Base-by-base conservation (phyloP, 1,284 basidiomycete genomes). In the Neotropicomus parvogracilis region DNA sequence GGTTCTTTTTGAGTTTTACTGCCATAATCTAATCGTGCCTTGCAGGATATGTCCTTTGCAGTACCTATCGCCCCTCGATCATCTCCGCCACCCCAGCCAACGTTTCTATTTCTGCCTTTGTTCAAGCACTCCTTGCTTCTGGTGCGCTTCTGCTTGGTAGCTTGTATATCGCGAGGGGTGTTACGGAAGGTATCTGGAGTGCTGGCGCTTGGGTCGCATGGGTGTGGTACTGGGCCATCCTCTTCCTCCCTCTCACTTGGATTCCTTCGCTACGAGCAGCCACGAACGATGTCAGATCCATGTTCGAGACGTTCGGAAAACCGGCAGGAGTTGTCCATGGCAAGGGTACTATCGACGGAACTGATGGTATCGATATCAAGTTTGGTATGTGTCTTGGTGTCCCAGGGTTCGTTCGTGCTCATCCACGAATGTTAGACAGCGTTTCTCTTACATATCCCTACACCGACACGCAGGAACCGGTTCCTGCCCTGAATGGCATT, bases 361-460 rank as follows among this genome's bases (percentile, higher is more conserved):
- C 91, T n/a, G 71, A 79, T 24, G 72, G 83, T 49, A 81, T 92
- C 10, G 84, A 85, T 60, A 87, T 97, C 62, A 89, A 89, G 62
- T 95, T 97, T 64, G 83, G 87, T 88, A 51, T 40, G 46, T 38
- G 3, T 36, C 10, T 21, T 17, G 26, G 3, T 9, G 9, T 31
- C 11, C 3, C 16, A 26, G 7, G 5, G 36, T 33, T n/a, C 13
- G 35, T 8, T 47, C 37, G 14, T n/a, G 6, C 50, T 52, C 24
- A 54, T 34, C 19, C 14, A 36, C 44, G 9, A 3, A 16, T 8
- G 14, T 28, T 54, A 90, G 87, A 88, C 13, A 82, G 90, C 52
- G 88, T 91, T 53, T 79, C 68, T 58, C 91, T 93, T 69, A 85
- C 85, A 8, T 95, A 95, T 68, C 91, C 95, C 58, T 80, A 78